A percentile compares a stretch with the other conserved stretches of the same genome.
phyloP scores from a whole-genome alignment of 108 stramenopile species.

The Bacterosira constricta region DNA sequence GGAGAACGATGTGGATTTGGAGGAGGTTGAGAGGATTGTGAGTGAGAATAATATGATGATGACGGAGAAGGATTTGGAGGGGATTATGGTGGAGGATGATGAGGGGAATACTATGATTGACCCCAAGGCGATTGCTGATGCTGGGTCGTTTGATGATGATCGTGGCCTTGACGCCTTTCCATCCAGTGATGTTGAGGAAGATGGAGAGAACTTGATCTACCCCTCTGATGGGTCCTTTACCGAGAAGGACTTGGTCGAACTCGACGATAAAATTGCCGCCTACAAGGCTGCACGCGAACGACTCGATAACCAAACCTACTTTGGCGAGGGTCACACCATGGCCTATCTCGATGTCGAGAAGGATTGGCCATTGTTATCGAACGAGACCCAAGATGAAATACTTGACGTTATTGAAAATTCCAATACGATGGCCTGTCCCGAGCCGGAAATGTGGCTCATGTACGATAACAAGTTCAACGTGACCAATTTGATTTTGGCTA shows the following conservation, averaged over 20 bases:
- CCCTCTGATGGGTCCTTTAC: constrained; percentile 45
- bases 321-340: constrained; percentile 62
- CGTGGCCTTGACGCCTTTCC: constrained; percentile 73
- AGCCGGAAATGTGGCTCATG: constrained; percentile 66
- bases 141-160: constrained; percentile 34
- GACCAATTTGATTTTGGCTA: constrained; percentile 79
- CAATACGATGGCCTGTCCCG: constrained; percentile 49
- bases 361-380: constrained; percentile 45
- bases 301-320: constrained; percentile 57
- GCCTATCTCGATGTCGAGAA: constrained; percentile 53
- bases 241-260: constrained; percentile 64
- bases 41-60: constrained; percentile 32
- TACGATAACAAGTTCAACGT: constrained; percentile 88
- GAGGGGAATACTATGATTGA: constrained; percentile 20
- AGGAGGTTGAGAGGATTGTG: constrained; percentile 29
- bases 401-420: constrained; percentile 58
- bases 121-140: constrained; percentile 22
- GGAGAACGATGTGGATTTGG: constrained; percentile 23
- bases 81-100: constrained; percentile 56
- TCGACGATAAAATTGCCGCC: constrained; percentile 47
- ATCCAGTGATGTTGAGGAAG: constrained; percentile 17
- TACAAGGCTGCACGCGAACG: constrained; percentile 55
- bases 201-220: constrained; percentile 46
- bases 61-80: constrained; percentile 54
- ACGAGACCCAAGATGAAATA: constrained; percentile 51